Base-by-base conservation (phyloP, 345 rosid genomes). In the Litchi chinensis region DNA sequence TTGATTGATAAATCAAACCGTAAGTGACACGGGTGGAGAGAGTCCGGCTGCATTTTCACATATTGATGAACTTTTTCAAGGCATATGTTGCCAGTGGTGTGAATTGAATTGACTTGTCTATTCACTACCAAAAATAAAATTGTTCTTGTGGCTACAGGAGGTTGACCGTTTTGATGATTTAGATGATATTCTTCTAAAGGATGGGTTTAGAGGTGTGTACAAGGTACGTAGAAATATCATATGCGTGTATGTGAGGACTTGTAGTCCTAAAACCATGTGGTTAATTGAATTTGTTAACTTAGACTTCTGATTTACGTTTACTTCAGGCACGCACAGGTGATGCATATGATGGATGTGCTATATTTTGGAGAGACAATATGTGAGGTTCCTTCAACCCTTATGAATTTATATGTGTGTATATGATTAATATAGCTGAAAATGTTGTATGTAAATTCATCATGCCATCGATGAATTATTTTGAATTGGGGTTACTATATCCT, bases 291-390 rank as follows among this genome's bases (percentile, higher is more conserved):
- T 57, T 48, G 13, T 21, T 77, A 43, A 71, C 22, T 44, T 21
- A 19, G 70, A 68, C 62, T n/a, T 79, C 41, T 80, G 76, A 52
- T 81, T 79, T 59, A 43, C 54, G 26, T 78, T 76, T 75, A 67
- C 74, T 80, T 24, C 80, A 95, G 99, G 88, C 87, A 48, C 98
- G 98, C 68, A 95, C 95, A 10, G 97, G 98, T 77, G 95, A 89
- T 77, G 94, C 93, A 26, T 77, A 71, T 79, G 99, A 95, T 87
- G 98, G 98, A 41, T 92, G 97, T 84, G 97, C 99, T 68, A 84
- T 90, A 56, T 95, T 92, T 84, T 95, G 98, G 98, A 91, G 87
- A 78, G 88, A 89, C 2, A 80, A 88, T 44, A 64, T 57, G 98
- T 95, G 89, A 92, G 89, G 63, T 68, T 65, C 13, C 63, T 56